Conservation (phyloP, 129 eudicot species). For the Apium graveolens region DNA sequence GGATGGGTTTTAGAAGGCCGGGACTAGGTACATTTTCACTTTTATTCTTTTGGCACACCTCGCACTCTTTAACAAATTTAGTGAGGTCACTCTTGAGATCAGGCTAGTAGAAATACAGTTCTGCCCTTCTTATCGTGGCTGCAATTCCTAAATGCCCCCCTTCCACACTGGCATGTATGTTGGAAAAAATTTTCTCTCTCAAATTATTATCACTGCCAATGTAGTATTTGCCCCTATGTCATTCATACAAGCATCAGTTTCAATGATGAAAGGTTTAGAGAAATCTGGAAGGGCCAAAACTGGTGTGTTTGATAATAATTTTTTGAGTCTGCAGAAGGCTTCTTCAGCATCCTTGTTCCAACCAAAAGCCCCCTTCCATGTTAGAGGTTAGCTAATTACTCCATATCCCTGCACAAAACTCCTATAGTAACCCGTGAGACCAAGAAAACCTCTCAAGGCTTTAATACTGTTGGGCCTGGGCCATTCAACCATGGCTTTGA, state of each 20-base stretch:
- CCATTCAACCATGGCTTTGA: not conserved
- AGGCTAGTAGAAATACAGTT: too few species aligned
- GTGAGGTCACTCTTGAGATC: too few species aligned
- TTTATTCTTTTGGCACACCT: too few species aligned
- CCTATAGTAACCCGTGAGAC: not conserved
- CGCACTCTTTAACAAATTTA: too few species aligned
- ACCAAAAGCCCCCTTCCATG: not conserved
- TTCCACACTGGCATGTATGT: too few species aligned
- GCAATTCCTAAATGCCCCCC: too few species aligned
- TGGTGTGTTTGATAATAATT: too few species aligned
- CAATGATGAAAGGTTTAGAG: not conserved
- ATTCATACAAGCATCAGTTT: not conserved
- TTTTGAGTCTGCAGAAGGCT: not conserved
- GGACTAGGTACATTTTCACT: too few species aligned
- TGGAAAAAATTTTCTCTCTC: too few species aligned
- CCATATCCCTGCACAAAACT: not conserved
- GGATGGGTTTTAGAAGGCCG: too few species aligned
- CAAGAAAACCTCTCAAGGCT: not conserved
- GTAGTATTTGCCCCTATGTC: not conserved
- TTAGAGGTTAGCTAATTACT: not conserved
- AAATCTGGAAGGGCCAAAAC: not conserved
- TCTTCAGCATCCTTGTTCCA: not conserved
- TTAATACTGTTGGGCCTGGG: not conserved
- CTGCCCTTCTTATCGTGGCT: too few species aligned
- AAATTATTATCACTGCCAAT: too few species aligned